Evolutionary conservation across 805 yeast species (phyloP), one percentile per base, ranked within the genome.

Genomic region (Lachancea mirantina): DNA sequence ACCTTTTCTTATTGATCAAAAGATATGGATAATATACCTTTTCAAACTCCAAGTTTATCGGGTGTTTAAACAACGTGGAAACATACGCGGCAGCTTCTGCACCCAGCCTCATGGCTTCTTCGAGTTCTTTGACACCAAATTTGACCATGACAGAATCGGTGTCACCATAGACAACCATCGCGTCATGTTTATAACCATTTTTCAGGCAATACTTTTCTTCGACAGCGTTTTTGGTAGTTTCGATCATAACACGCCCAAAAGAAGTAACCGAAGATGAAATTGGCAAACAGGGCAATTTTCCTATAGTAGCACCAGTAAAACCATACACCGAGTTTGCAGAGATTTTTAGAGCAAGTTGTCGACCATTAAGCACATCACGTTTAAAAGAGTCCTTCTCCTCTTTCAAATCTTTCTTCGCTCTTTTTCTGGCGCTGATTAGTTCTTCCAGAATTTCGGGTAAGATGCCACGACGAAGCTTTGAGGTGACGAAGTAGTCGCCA

Each of bases 131-230:
- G 19, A 77, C 74, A 2, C 99, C 99, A 64, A 92, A 92, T 53
- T 85, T 88, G 26, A 92, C 96, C 98, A 92, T 94, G 11, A 92
- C 99, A 6, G 98, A 94, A 70, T 92, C 99, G 0, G 99, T 92
- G 60, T 92, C 99, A 67, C 99, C 99, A 55, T 92, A 92, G 24
- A 92, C 80, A 40, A 92, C 98, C 45, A 80, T 73, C 0, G 97
- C 78, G 61, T 92, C 94, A 52, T 70, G 77, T n/a, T 72, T 68
- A 49, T 68, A 80, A 1, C 97, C 97, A 57, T 89, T 85, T 36
- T 72, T 74, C n/a, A 76, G 78, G 8, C 76, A 70, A 52, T 87
- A 92, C 35, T 74, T 71, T 23, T 76, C 75, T 58, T 87, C 88
- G 3, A 92, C 97, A 41, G 80, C 84, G 29, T 70, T 67, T 49